Conservation (phyloP, 2,329 filamentous ascomycete genomes). For the Fusarium drepaniforme region DNA sequence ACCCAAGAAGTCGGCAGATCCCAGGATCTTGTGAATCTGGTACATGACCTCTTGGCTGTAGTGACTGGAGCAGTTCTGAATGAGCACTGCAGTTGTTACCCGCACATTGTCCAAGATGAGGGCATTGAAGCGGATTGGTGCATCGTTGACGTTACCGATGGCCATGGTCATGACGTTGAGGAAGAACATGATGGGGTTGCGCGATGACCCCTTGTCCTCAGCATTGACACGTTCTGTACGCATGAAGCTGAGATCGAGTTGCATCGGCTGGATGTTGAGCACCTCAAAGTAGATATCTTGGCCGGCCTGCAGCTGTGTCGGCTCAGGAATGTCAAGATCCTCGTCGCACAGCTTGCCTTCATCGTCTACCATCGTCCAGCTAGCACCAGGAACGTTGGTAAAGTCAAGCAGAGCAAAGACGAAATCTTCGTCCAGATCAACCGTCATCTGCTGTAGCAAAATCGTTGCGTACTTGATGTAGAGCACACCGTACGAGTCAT, state of each 20-base stretch:
- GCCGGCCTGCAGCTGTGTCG: slow-evolving; percentile 83
- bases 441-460: slow-evolving; percentile 95
- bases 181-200: slow-evolving; percentile 98
- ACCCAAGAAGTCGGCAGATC: slow-evolving; percentile 96
- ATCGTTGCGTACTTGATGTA: slow-evolving; percentile 99
- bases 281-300: slow-evolving; percentile 99
- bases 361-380: slow-evolving; percentile 76
- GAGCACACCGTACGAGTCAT: slow-evolving; percentile 96
- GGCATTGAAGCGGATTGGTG: slow-evolving; percentile 92
- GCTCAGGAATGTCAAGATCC: slow-evolving; percentile 90
- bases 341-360: slow-evolving; percentile 92
- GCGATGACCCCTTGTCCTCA: slow-evolving; percentile 90
- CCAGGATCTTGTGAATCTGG: slow-evolving; percentile 97
- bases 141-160: slow-evolving; percentile 98
- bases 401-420: slow-evolving; percentile 97
- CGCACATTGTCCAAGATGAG: slow-evolving; percentile 95
- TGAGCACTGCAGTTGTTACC: slow-evolving; percentile 85
- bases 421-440: slow-evolving; percentile 98
- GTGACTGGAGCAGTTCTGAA: slow-evolving; percentile 90
- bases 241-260: slow-evolving; percentile 96
- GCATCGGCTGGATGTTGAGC: slow-evolving; percentile 97
- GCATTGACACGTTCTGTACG: slow-evolving; percentile 96
- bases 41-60: slow-evolving; percentile 97
- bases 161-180: slow-evolving; percentile 99
- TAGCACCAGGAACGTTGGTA: slow-evolving; percentile 89